phyloP scores from a whole-genome alignment of 176 grass and related monocot genomes.

The Aechmea fasciata region DNA sequence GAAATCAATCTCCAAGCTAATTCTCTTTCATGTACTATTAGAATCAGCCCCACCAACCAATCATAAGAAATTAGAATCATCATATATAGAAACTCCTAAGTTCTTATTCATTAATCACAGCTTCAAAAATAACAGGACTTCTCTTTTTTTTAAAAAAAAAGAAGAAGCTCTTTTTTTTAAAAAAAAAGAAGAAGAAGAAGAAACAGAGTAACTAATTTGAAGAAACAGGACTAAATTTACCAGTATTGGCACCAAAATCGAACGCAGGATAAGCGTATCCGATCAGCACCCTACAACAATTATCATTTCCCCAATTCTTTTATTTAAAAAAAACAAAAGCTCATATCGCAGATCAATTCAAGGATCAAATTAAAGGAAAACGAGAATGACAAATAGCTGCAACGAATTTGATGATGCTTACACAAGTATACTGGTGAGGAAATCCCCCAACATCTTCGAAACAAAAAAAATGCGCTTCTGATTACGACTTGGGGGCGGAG shows the following conservation, averaged over 20 bases:
- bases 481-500: background rate
- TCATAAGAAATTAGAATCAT: too few relatives aligned
- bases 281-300: slow-evolving; percentile 48
- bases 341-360: background rate
- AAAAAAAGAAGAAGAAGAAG: background rate
- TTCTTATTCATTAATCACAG: too few relatives aligned
- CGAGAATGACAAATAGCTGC: background rate
- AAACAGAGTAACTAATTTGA: background rate
- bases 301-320: too few relatives aligned
- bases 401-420: slow-evolving; percentile 6
- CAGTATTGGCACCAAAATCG: slow-evolving; percentile 98
- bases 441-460: slow-evolving; percentile 39
- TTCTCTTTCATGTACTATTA: too few relatives aligned
- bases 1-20: too few relatives aligned
- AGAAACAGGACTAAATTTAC: slow-evolving; percentile 22
- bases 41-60: too few relatives aligned
- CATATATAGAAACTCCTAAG: too few relatives aligned
- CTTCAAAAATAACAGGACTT: too few relatives aligned
- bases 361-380: background rate
- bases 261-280: slow-evolving; percentile 83
- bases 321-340: too few relatives aligned
- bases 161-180: too few relatives aligned
- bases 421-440: slow-evolving; percentile 43
- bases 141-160: background rate
- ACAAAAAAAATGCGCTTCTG: background rate